Conservation (phyloP, 305 asterid genomes). For the Fraxinus velutina region DNA sequence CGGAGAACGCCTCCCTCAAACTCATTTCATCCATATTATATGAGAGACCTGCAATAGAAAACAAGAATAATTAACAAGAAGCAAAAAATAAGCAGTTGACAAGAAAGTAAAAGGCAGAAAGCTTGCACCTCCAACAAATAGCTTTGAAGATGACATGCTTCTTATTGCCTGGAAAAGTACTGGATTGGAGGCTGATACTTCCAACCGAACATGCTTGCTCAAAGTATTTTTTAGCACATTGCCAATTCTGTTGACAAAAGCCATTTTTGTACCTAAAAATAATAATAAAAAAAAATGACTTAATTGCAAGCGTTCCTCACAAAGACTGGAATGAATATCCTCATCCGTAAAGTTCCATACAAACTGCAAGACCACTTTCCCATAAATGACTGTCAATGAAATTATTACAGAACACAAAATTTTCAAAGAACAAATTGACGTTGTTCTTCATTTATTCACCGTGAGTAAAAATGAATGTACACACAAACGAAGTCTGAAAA, state of each 20-base stretch:
- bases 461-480: not conserved
- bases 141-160: constrained; percentile 80
- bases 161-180: constrained; percentile 67
- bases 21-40: constrained; percentile 67
- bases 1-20: constrained; percentile 72
- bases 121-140: constrained; percentile 79
- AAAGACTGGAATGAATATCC: not conserved
- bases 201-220: constrained; percentile 42
- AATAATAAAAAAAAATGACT: not conserved
- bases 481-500: not conserved
- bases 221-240: constrained; percentile 50
- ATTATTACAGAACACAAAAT: not conserved
- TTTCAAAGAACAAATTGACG: not conserved
- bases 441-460: not conserved
- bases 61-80: not conserved
- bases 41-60: constrained; percentile 60
- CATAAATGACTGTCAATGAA: not conserved
- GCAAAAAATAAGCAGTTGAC: not conserved
- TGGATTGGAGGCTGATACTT: constrained; percentile 42
- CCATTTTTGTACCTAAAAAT: constrained; percentile 55
- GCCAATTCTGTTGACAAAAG: constrained; percentile 66
- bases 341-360: not conserved
- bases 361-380: not conserved
- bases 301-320: not conserved
- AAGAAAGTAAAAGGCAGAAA: not conserved